A percentile compares a stretch with the other conserved stretches of the same genome.
These are phyloP conservation scores for Cucumis cinereus DNA, from an alignment of 306 rosid species.

Conservation along the genomic window DNA sequence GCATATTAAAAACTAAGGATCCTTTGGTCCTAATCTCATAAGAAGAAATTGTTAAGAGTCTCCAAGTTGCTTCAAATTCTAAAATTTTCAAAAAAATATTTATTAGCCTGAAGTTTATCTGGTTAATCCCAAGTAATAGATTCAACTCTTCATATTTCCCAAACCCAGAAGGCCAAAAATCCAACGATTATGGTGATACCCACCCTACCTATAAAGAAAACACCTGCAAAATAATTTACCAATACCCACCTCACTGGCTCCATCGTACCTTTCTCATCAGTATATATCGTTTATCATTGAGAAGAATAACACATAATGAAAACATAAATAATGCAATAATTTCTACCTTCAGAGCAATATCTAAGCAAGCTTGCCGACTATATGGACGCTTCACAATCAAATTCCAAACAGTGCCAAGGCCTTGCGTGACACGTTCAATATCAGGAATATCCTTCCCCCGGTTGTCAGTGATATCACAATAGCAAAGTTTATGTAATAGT, in stretches of 20 bases:
- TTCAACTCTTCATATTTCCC: not conserved
- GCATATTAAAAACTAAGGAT: not conserved
- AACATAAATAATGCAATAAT: conserved; percentile 7
- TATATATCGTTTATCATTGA: not conserved
- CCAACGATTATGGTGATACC: not conserved
- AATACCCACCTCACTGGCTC: not conserved
- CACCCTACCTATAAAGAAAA: not conserved
- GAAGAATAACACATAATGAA: not conserved
- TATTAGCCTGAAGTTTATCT: not conserved
- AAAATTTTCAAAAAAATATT: not conserved
- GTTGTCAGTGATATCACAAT: conserved; percentile 45
- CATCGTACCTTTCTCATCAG: not conserved
- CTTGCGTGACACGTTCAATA: conserved; percentile 91
- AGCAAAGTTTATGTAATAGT: conserved; percentile 70
- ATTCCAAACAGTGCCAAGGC: conserved; percentile 96
- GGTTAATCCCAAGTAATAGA: not conserved
- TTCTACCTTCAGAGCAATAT: conserved; percentile 70
- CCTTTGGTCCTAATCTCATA: not conserved
- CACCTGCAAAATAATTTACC: not conserved
- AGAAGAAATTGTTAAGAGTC: not conserved
- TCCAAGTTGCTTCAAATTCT: not conserved
- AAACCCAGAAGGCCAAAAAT: not conserved
- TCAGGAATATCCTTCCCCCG: conserved; percentile 64
- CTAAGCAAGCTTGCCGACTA: conserved; percentile 74
- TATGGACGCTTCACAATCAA: conserved; percentile 84